Evolutionary conservation across 257 asterid species (phyloP), one percentile per base, ranked within the genome.

Genomic region (Salvia rosmarinus): DNA sequence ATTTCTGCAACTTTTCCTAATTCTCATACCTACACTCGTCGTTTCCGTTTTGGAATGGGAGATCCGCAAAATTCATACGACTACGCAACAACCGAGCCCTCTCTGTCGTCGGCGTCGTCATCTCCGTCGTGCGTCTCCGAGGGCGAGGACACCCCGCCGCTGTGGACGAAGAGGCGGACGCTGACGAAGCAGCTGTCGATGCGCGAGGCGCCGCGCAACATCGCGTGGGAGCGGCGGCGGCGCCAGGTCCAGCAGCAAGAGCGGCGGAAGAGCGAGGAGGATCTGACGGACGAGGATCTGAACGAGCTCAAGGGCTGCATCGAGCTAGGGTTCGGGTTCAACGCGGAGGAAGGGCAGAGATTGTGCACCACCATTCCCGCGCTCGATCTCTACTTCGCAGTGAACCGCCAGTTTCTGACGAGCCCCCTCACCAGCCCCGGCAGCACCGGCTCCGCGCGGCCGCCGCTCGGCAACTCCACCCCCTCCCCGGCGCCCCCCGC

Each of bases 311-410:
- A 84, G 71, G 97, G 96, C 8, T 87, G 90, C 83, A 91, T 91
- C 17, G 96, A 91, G 71, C 70, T 91, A 20, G 97, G 97, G 13
- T 91, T 91, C 64, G 97, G 97, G 0, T 91, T 91, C 74, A 87
- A 91, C 1, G 95, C 89, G 61, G 89, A 88, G 64, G 80, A 85
- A 44, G 96, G 93, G 3, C 93, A 87, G 55, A 64, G 74, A 3
- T 73, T 91, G 4, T 86, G 95, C 80, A 74, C 79, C 58, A 89
- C 97, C 11, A 76, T 91, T 63, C 97, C 97, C 0, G 97, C 97
- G 0, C 82, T 91, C 16, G 97, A 91, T 71, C 90, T 91, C 6
- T 91, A 89, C 58, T 89, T 91, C 32, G 91, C 95, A 1, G 96
- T 91, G 23, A 91, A 87, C 55, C 77, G 97, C 0, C 89, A 79